Base-by-base conservation (phyloP, 805 yeast species). In the Teunomyces atbi region DNA sequence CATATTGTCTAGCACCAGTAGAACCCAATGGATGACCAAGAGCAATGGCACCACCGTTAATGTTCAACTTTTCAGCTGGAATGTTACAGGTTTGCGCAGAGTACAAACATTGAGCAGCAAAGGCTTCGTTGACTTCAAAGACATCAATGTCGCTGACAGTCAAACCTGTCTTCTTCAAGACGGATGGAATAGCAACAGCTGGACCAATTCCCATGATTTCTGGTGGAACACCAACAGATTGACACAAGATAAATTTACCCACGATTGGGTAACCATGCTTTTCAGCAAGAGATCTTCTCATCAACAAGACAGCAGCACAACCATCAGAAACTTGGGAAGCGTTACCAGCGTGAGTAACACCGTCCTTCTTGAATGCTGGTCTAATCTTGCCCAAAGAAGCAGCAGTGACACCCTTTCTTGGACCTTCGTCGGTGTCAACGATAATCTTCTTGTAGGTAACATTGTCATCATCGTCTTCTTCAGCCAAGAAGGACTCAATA, bases 131-230 rank as follows among this genome's bases (percentile, higher is more conserved):
- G 61, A 92, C 83, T 74, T 92, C 98, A 64, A 78, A 91, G 32
- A 89, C 78, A 41, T 80, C 76, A 46, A 92, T 71, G 57, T 90
- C 96, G 41, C 78, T 76, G 23, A 79, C 74, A 5, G 75, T 68
- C 49, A 91, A 65, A 30, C 84, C 83, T 45, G 73, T 57, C 60
- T 80, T 81, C 64, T 77, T 73, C 55, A 92, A 78, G 15, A 89
- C 84, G 46, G 78, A 79, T 51, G 99, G 98, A 59, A 92, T 91
- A 49, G 98, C 99, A 58, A 79, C 82, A 21, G 96, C 97, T 48
- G 99, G 99, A 37, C 98, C 99, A 58, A 92, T 83, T 48, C 98
- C 99, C 99, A 92, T 92, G 50, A 91, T 81, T 69, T 89, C 96
- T 18, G 97, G 97, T 46, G 97, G 96, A 39, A 91, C 97, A 58